A percentile compares a stretch with the other conserved stretches of the same genome.
Evolutionary conservation across 768 basidiomycete species (phyloP).

Genomic region (Termitomyces sp.): DNA sequence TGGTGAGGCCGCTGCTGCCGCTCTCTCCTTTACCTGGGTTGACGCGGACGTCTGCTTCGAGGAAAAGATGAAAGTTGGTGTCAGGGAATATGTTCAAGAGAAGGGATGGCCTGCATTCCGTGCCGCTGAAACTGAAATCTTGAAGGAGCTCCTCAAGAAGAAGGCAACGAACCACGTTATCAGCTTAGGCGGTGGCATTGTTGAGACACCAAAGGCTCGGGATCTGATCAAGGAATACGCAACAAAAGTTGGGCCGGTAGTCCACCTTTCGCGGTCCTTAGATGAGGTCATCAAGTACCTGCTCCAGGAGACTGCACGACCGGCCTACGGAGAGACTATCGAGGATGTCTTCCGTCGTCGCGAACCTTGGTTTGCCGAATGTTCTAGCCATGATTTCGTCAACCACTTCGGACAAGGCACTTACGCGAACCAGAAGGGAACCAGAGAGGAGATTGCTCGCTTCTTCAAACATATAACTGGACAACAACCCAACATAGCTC

Average conservation of each 20-base stretch:
- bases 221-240: slow-evolving; percentile 65
- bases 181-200: slow-evolving; percentile 91
- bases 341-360: slow-evolving; percentile 80
- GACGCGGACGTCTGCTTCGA: slow-evolving; percentile 86
- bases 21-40: slow-evolving; percentile 64
- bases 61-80: slow-evolving; percentile 48
- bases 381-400: slow-evolving; percentile 76
- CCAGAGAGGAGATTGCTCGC: slow-evolving; percentile 59
- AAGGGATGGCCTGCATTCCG: slow-evolving; percentile 92
- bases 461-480: slow-evolving; percentile 92
- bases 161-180: slow-evolving; percentile 62
- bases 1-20: slow-evolving; percentile 67
- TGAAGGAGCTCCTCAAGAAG: slow-evolving; percentile 62
- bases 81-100: slow-evolving; percentile 74
- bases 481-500: slow-evolving; percentile 53
- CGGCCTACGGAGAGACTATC: slow-evolving; percentile 85
- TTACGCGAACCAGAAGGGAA: slow-evolving; percentile 23
- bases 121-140: slow-evolving; percentile 61
- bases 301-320: slow-evolving; percentile 66
- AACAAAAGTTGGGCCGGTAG: slow-evolving; percentile 60
- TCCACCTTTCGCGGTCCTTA: slow-evolving; percentile 77
- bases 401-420: slow-evolving; percentile 51
- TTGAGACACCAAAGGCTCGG: slow-evolving; percentile 77
- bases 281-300: slow-evolving; percentile 82
- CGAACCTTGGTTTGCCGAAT: slow-evolving; percentile 81